phyloP scores from a whole-genome alignment of 257 asterid genomes.

The Thymus mandschuricus region DNA sequence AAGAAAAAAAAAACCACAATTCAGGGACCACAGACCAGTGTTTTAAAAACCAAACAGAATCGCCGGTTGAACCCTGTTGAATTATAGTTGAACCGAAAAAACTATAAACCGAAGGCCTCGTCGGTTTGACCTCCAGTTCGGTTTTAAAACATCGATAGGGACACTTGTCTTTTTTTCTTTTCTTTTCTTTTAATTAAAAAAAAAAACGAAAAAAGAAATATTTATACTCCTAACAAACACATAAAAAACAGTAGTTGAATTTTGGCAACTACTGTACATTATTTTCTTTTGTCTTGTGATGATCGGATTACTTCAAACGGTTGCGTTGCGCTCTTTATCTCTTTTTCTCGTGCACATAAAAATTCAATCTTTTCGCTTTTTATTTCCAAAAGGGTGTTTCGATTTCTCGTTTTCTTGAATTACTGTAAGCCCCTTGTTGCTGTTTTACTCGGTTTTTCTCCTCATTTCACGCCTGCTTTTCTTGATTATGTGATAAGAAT shows the following conservation, averaged over 20 bases:
- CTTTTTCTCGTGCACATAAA: background rate
- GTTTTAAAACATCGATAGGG: too few relatives aligned
- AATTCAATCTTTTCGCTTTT: background rate
- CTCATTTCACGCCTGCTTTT: background rate
- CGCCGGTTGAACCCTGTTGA: too few relatives aligned
- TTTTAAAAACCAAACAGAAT: too few relatives aligned
- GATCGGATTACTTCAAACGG: background rate
- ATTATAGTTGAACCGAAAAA: too few relatives aligned
- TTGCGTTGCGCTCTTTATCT: background rate
- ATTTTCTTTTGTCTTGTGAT: background rate
- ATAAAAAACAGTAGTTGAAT: background rate
- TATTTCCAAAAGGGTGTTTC: background rate
- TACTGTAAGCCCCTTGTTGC: background rate
- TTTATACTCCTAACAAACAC: background rate
- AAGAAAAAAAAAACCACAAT: too few relatives aligned
- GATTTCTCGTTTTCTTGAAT: background rate
- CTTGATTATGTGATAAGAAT: background rate
- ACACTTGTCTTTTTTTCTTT: too few relatives aligned
- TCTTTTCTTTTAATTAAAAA: too few relatives aligned
- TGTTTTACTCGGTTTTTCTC: background rate
- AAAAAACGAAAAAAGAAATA: too few relatives aligned
- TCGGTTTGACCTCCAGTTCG: too few relatives aligned
- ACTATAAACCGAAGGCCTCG: too few relatives aligned
- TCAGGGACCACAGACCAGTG: too few relatives aligned
- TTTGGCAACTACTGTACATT: background rate